Base-by-base conservation (phyloP, 1,284 basidiomycete species). In the Boletus subluridellus region DNA sequence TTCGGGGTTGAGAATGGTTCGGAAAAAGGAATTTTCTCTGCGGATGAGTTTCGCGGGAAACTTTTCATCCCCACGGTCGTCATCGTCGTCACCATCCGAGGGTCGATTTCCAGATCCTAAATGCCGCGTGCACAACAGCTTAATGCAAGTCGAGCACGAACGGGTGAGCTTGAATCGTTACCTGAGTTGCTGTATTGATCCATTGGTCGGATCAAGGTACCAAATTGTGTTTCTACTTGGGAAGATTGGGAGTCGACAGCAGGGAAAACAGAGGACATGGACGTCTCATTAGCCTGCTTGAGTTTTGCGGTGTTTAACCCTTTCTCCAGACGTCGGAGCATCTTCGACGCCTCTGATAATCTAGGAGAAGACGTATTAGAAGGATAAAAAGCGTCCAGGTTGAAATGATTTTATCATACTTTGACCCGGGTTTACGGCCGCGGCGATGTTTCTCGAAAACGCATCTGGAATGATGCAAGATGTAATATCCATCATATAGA, bases 351-450 rank as follows among this genome's bases (percentile, higher is more conserved):
- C 69, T 92, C 90, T 42, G 89, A 92, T 34, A 92, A 77, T 73
- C 90, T 92, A 65, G 10, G 54, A 30, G 35, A 28, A 58, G 46
- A 55, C 52, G 45, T 47, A 57, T 63, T 48, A 62, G 52, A 56
- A 50, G 47, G 53, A 59, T 59, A 57, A 55, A 53, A 38, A 52
- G 21, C 17, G 26, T 30, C 49, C 56, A 62, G 38, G 26, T 34
- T 38, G 62, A 60, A 57, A 57, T 42, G 48, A 62, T 54, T 42
- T 32, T 47, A 56, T 58, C 79, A 45, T 68, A 92, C 90, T 92
- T 92, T 74, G 90, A 92, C 63, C 90, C 90, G n/a, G 90, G 90
- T 69, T 92, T 92, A 58, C 90, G 83, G 45, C 90, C 90, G 44
- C 90, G 84, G 52, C 90, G 83, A 72, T 92, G 90, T 72, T 92